These are phyloP conservation scores for Rhynchosporium graminicola DNA, from an alignment of 2,329 filamentous ascomycete genomes.

Conservation along the genomic window DNA sequence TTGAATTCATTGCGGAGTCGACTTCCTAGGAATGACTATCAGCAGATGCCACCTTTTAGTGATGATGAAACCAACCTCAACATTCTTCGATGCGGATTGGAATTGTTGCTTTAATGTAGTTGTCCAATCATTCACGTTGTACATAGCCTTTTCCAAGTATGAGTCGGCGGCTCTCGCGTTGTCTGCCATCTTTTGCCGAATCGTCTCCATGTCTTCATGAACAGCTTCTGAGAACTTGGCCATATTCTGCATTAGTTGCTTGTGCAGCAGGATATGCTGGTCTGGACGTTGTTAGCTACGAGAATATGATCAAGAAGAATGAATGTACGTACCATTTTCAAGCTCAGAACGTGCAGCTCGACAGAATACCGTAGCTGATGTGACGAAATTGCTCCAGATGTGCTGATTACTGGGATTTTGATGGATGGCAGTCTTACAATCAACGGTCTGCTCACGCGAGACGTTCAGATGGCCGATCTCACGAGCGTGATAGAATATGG, in stretches of 20 bases:
- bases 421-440: conserved; percentile 56
- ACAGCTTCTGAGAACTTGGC: conserved; percentile 33
- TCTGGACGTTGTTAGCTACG: conserved; percentile 34
- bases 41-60: conserved; percentile 1
- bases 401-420: conserved; percentile 61
- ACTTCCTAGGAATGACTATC: conserved; percentile 24
- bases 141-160: conserved; percentile 31
- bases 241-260: conserved; percentile 37
- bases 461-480: conserved; percentile 44
- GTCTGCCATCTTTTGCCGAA: conserved; percentile 30
- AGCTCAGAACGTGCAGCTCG: conserved; percentile 59
- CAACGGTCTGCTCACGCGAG: conserved; percentile 42
- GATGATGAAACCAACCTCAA: conserved; percentile 25
- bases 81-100: conserved; percentile 29
- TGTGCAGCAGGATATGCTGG: conserved; percentile 37
- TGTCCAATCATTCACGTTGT: conserved; percentile 30
- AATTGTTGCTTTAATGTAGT: conserved; percentile 32
- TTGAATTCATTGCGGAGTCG: conserved; percentile 26
- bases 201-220: conserved; percentile 28
- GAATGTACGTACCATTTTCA: conserved; percentile 50
- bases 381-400: conserved; percentile 63
- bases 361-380: conserved; percentile 61
- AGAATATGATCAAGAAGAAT: not conserved
- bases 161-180: conserved; percentile 29
- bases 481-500: conserved; percentile 42